phyloP scores from a whole-genome alignment of 345 rosid genomes.

The Syzygium oleosum region DNA sequence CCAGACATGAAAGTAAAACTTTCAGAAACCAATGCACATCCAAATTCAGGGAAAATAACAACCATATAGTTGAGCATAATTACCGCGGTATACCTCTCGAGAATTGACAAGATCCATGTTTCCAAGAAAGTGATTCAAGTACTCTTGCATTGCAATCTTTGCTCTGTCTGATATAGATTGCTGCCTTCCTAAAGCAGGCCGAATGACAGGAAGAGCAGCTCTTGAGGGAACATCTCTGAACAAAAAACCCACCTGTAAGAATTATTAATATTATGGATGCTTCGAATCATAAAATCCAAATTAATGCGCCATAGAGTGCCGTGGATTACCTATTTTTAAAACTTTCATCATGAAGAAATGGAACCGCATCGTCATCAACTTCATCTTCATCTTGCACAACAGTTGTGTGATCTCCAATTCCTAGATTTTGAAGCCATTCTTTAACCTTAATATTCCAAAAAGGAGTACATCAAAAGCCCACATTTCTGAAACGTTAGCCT shows the following conservation, averaged over 20 bases:
- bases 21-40: not conserved
- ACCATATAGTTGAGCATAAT: not conserved
- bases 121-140: slow-evolving; percentile 87
- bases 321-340: slow-evolving; percentile 64
- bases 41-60: not conserved
- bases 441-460: slow-evolving; percentile 68
- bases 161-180: slow-evolving; percentile 84
- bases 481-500: not conserved
- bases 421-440: slow-evolving; percentile 99
- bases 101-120: slow-evolving; percentile 93
- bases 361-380: slow-evolving; percentile 62
- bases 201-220: slow-evolving; percentile 91
- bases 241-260: slow-evolving; percentile 31
- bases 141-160: slow-evolving; percentile 94
- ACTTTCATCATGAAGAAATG: slow-evolving; percentile 67
- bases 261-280: slow-evolving; percentile 5
- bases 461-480: slow-evolving; percentile 38
- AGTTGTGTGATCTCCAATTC: slow-evolving; percentile 77
- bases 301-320: not conserved
- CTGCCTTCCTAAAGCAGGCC: slow-evolving; percentile 88
- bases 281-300: not conserved
- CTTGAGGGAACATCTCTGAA: slow-evolving; percentile 97
- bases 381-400: slow-evolving; percentile 77
- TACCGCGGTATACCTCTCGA: slow-evolving; percentile 56
- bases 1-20: not conserved